Evolutionary conservation across 108 stramenopile species (phyloP), one percentile per base, ranked within the genome.

Genomic region (Asterionellopsis glacialis): DNA sequence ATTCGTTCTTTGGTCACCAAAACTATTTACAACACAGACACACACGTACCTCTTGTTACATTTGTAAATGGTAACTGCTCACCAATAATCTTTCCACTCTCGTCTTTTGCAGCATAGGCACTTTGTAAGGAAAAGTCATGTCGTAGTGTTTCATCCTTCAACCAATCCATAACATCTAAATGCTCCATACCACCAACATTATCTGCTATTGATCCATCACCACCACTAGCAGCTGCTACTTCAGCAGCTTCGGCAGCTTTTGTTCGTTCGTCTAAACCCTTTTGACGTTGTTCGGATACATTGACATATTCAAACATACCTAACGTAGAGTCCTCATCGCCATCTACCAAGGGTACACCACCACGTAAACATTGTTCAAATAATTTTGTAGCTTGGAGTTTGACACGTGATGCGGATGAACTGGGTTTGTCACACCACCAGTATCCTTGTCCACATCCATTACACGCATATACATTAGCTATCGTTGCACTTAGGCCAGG

Each of bases 381-480:
- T 19, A 94, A 56, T 39, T 67, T 71, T n/a, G 87, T 82, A 7
- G 87, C 85, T 45, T 78, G 76, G 38, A 19, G 57, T 64, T 91
- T 91, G 13, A 89, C 90, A 11, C 90, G 64, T 11, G 85, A 84
- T 44, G 93, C 89, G 15, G 87, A 88, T 59, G 84, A 85, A 0
- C 60, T 73, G 11, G 89, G 87, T 10, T 65, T 52, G 61, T 91
- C 87, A 65, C 74, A 79, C 87, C 89, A 94, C 93, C 93, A 94
- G 59, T 91, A 94, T 13, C 87, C 85, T 57, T 89, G 87, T 44
- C 45, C 18, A 63, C 93, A 94, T 18, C 74, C 66, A 45, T 79
- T 57, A 55, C 92, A 93, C 59, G 80, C 70, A 43, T 78, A 93
- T 0, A 89, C 85, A 42, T 79, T 76, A 28, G 64, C 64, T 23